Conservation (phyloP, 202 grass and related monocot genomes). For the Zoysia matrella region DNA sequence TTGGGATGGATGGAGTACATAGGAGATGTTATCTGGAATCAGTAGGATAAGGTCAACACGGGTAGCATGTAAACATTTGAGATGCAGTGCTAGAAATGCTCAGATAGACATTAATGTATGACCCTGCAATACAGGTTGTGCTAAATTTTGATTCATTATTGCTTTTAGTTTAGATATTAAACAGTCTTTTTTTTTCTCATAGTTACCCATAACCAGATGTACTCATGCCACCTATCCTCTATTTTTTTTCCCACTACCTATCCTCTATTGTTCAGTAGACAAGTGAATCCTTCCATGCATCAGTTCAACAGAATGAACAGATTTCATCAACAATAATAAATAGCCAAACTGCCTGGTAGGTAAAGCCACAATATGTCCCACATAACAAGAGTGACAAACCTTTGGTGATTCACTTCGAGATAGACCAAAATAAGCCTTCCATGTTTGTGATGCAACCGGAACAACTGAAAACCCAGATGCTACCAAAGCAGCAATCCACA, state of each 20-base stretch:
- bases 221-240: background rate
- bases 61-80: constrained; percentile 15
- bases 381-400: constrained; percentile 50
- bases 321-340: constrained; percentile 9
- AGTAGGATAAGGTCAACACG: background rate
- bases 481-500: constrained; percentile 90
- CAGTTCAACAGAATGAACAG: background rate
- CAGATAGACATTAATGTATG: background rate
- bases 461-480: constrained; percentile 88
- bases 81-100: constrained; percentile 17
- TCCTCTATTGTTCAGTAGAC: background rate
- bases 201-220: constrained; percentile 16
- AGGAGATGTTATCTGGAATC: constrained; percentile 1
- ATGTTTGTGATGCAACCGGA: constrained; percentile 68
- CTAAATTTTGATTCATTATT: constrained; percentile 10
- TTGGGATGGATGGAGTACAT: no score
- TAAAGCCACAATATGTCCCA: constrained; percentile 3
- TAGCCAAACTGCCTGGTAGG: background rate
- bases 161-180: background rate
- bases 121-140: constrained; percentile 1
- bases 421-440: constrained; percentile 84
- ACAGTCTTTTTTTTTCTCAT: background rate
- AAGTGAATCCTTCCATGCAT: constrained; percentile 19
- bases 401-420: constrained; percentile 57
- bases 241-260: no score